Base-by-base conservation (phyloP, 2,329 filamentous ascomycete genomes). In the Peltaster fructicola region DNA sequence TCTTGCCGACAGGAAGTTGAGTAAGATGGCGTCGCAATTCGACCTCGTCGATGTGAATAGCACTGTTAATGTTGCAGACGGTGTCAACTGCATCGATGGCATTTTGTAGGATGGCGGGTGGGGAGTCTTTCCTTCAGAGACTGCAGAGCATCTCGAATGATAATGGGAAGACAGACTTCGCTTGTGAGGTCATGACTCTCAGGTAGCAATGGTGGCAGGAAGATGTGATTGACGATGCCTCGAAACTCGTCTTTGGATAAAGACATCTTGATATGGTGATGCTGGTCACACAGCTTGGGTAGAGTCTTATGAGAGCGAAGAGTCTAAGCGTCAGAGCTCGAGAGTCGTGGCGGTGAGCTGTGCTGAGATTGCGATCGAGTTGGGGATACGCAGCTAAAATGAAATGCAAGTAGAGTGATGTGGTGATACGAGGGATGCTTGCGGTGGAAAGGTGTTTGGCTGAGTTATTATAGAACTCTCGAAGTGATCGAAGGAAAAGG, bases 181-280 rank as follows among this genome's bases (percentile, higher is more conserved):
- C 15, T 17, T n/a, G 47, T 31, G 14, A 30, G 8, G 26, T 57
- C 53, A 10, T 46, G 39, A 6, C 30, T 23, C 5, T 45, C 43
- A 0, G 56, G 57, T 2, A 60, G 30, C 17, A 50, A 35, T 6
- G 51, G 47, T n/a, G 56, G 57, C 1, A 61, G 34, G 8, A 56
- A 52, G 11, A 61, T 33, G 30, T 61, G 56, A 25, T 59, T 45
- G 29, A 53, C 29, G 16, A 38, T 8, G 14, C 26, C 23, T 14
- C 27, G 15, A 7, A 32, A 10, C 16, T 29, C 24, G 7, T 18
- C 22, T 15, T 16, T 10, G 7, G 4, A 7, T 1, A 22, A 14
- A 3, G 15, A 6, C 4, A 4, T 4, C 17, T 14, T 19, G 22
- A 29, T 29, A 7, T 14, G 7, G 23, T 6, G 14, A 13, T 5